Conservation (phyloP, 306 rosid species). For the Gleditsia sinensis region DNA sequence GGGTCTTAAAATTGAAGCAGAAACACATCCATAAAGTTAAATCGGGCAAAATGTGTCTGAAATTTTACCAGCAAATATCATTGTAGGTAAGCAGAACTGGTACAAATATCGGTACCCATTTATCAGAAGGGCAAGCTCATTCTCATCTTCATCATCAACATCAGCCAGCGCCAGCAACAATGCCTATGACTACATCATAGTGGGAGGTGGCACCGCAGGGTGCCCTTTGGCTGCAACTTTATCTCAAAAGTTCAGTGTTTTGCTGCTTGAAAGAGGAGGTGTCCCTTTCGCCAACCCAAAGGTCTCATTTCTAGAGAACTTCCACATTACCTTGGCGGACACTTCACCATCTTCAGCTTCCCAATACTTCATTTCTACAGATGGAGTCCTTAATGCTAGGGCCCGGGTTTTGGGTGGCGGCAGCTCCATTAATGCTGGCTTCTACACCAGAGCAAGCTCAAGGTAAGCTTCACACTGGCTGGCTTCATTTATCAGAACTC, state of each 20-base stretch:
- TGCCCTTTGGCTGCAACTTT: constrained; percentile 84
- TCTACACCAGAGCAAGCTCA: constrained; percentile 83
- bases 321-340: constrained; percentile 77
- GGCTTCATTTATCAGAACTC: not conserved
- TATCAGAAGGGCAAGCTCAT: constrained; percentile 73
- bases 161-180: constrained; percentile 43
- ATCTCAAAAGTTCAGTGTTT: constrained; percentile 60
- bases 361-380: constrained; percentile 74
- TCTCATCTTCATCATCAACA: constrained; percentile 55
- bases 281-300: constrained; percentile 80
- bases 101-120: constrained; percentile 57
- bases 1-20: not conserved
- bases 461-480: constrained; percentile 41
- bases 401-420: constrained; percentile 93
- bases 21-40: not conserved
- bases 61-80: not conserved
- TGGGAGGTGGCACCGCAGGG: constrained; percentile 90
- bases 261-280: constrained; percentile 82
- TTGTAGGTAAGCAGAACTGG: constrained; percentile 33
- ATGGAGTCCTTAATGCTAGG: constrained; percentile 82
- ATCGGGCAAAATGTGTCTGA: not conserved
- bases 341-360: constrained; percentile 81
- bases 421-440: constrained; percentile 83
- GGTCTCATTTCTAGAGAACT: constrained; percentile 66
- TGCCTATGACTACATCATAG: constrained; percentile 68